A percentile compares a stretch with the other conserved stretches of the same genome.
Conservation (phyloP, 805 yeast species). For the Zygotorulaspora chibaensis region DNA sequence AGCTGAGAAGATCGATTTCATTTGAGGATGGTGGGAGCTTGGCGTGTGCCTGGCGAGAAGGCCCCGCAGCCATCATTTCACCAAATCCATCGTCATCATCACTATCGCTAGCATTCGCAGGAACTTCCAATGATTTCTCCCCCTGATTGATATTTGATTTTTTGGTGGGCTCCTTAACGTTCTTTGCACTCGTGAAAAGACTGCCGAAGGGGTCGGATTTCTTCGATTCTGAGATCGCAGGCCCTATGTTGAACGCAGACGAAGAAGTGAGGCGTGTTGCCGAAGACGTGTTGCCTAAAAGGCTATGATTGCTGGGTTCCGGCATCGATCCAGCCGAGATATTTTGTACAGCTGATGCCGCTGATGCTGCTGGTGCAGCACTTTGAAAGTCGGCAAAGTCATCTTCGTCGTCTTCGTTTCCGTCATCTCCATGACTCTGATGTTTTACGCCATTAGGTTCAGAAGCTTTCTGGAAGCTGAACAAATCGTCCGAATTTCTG, state of each 20-base stretch:
- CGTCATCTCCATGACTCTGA: conserved; percentile 9
- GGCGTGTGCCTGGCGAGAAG: conserved; percentile 5
- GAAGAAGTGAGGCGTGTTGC: conserved; percentile 17
- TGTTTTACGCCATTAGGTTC: conserved; percentile 50
- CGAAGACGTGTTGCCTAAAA: conserved; percentile 1
- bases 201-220: conserved; percentile 69
- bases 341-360: conserved; percentile 23
- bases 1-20: conserved; percentile 32
- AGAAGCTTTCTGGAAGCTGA: conserved; percentile 49
- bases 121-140: conserved; percentile 2
- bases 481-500: conserved; percentile 10
- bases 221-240: conserved; percentile 39
- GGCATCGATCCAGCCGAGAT: too few species aligned
- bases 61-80: conserved; percentile 27
- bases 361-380: conserved; percentile 48
- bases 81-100: conserved; percentile 36
- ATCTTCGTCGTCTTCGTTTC: conserved; percentile 48
- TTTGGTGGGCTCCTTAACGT: conserved; percentile 30
- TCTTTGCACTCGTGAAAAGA: conserved; percentile 61
- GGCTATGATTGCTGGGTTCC: not conserved
- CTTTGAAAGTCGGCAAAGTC: conserved; percentile 79
- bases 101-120: conserved; percentile 12
- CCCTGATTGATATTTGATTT: conserved; percentile 4
- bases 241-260: conserved; percentile 24
- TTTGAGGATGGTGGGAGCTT: conserved; percentile 13